Evolutionary conservation across 495 filamentous ascomycete genomes (phyloP), one percentile per base, ranked within the genome.

Genomic region (Saxophila tyrrhenica): DNA sequence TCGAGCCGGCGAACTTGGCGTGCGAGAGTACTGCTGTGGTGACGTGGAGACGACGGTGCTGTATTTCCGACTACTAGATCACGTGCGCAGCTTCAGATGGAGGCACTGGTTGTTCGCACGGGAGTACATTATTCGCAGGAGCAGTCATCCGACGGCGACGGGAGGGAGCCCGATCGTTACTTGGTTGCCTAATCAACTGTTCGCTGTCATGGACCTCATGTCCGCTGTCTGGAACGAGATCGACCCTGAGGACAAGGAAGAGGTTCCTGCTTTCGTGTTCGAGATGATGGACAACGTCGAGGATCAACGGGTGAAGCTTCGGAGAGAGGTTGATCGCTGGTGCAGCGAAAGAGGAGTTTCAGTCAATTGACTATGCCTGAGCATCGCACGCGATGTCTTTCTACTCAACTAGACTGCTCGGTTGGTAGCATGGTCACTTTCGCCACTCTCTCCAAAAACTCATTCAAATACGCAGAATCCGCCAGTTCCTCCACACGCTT

Each of bases 61-160:
- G 1, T 92, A 89, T 69, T 73, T 95, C 3, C 73, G 76, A 59
- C 74, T 80, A 0, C 67, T 94, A 20, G 81, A 95, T 65, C 84
- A 94, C 66, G 85, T 95, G 11, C 81, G 89, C 49, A 87, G 89
- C 62, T 95, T 94, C 71, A 73, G 89, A 55, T 95, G 89, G 89
- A 75, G 89, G 2, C 89, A 94, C 63, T 95, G 89, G 89, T 81
- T 89, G 57, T 94, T 95, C 61, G 88, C 88, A n/a, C 73, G 87
- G 20, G 89, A 95, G 74, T 95, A 95, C 59, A 94, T 95, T 55
- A 77, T 95, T 51, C 87, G 86, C 63, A 77, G 81, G 54, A 92
- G 86, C 0, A 73, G 71, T 0, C 86, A 95, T 62, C 88, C 89
- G 0, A 91, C 85, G 24, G 89, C 89, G 3, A 95, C 89, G 0